Evolutionary conservation across 2,329 filamentous ascomycete genomes (phyloP).

Genomic region (Torrubiella hemipterigena): DNA sequence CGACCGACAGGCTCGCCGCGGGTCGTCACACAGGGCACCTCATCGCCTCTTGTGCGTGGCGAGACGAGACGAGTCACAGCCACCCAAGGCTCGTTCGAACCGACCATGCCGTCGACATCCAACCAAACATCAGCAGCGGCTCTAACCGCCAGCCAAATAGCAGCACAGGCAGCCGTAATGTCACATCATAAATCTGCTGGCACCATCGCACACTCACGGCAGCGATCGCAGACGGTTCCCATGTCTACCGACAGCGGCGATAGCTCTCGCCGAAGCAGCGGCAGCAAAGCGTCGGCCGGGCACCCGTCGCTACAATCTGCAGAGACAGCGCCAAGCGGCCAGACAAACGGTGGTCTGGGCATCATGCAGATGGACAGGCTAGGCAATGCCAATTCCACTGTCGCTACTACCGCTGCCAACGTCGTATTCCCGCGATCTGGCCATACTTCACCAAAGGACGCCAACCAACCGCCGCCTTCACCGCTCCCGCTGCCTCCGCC

Average conservation of each 20-base stretch:
- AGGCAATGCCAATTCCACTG: conserved; percentile 46
- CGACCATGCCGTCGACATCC: conserved; percentile 54
- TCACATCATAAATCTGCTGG: conserved; percentile 49
- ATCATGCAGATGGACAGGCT: conserved; percentile 48
- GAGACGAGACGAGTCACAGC: conserved; percentile 58
- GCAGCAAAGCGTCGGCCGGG: conserved; percentile 39
- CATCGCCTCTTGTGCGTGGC: conserved; percentile 20
- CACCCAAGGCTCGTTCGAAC: conserved; percentile 66
- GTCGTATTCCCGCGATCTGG: conserved; percentile 59
- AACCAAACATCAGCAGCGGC: conserved; percentile 30
- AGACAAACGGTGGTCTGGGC: conserved; percentile 33
- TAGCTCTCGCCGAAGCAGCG: conserved; percentile 28
- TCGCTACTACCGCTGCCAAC: conserved; percentile 57
- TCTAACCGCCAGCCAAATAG: conserved; percentile 62
- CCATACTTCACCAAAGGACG: conserved; percentile 35
- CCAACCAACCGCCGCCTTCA: conserved; percentile 22
- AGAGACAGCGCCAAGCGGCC: conserved; percentile 49
- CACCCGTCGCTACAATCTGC: conserved; percentile 53
- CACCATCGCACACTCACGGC: conserved; percentile 40
- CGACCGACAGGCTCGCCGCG: conserved; percentile 30
- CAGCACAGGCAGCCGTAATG: conserved; percentile 66
- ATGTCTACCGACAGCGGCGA: conserved; percentile 36
- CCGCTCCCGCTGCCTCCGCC: conserved; percentile 24
- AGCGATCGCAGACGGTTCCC: conserved; percentile 64
- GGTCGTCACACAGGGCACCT: conserved; percentile 15